A percentile compares a stretch with the other conserved stretches of the same genome.
phyloP scores from a whole-genome alignment of 257 asterid species.

The Ehretia macrophylla region DNA sequence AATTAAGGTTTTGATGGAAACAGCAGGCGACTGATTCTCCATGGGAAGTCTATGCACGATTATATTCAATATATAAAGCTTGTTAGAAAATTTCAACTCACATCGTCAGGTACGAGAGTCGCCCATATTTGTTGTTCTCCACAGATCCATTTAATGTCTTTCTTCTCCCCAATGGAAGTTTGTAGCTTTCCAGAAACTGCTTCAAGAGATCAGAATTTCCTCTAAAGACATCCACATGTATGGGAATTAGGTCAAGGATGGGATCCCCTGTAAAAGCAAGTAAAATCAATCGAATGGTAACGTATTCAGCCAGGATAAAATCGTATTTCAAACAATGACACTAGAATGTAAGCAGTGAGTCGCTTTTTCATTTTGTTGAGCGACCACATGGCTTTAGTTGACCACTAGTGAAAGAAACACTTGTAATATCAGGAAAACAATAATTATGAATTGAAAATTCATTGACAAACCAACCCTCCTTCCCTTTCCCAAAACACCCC shows the following conservation, averaged over 20 bases:
- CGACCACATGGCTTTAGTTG: background rate
- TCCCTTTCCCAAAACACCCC: too few species aligned
- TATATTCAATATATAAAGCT: constrained; percentile 9
- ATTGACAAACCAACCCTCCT: too few species aligned
- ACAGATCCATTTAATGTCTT: constrained; percentile 23
- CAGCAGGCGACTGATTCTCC: background rate
- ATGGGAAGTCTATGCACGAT: background rate
- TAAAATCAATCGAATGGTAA: constrained; percentile 13
- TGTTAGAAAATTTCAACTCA: constrained; percentile 35
- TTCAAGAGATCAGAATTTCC: constrained; percentile 70
- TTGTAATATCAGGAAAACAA: background rate
- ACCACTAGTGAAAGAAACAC: background rate
- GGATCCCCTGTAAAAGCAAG: constrained; percentile 66
- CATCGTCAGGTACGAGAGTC: constrained; percentile 79
- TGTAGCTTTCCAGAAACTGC: constrained; percentile 68
- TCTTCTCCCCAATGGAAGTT: constrained; percentile 56
- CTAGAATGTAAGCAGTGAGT: background rate
- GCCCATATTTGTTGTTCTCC: constrained; percentile 30
- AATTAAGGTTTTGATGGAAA: background rate
- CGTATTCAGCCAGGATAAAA: background rate
- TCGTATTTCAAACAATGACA: background rate
- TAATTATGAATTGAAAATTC: too few species aligned
- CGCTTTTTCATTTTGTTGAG: background rate
- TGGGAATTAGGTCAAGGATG: constrained; percentile 72
- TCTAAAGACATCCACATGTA: constrained; percentile 75